Percentiles rank a stretch among this genome's conserved stretches.
These are phyloP conservation scores for Aschersonia sp. DNA, from an alignment of 2,329 filamentous ascomycete genomes.

Conservation along the genomic window DNA sequence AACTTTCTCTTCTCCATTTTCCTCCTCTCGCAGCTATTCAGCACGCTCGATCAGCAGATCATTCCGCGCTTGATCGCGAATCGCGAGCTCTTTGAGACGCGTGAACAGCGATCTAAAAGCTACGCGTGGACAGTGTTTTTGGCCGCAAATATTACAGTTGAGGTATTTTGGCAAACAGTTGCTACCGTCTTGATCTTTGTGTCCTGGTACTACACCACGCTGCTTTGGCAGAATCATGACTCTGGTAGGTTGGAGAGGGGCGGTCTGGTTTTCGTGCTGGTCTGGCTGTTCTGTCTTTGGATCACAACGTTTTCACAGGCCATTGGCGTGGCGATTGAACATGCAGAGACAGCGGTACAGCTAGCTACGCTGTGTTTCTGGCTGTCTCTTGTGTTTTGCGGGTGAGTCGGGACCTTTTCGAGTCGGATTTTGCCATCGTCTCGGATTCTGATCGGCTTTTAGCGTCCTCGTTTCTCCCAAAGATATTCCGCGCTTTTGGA, in stretches of 20 bases:
- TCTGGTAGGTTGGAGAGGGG: not conserved
- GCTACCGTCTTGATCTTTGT: not conserved
- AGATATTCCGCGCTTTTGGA: constrained; percentile 57
- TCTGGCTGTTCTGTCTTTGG: not conserved
- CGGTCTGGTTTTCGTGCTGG: not conserved
- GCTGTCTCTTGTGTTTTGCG: not conserved
- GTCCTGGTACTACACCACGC: not conserved
- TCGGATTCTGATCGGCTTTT: not conserved
- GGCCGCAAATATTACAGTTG: constrained; percentile 30
- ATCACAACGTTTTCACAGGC: not conserved
- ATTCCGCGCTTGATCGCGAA: constrained; percentile 60
- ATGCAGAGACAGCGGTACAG: not conserved
- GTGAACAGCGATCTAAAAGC: constrained; percentile 51
- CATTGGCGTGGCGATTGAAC: not conserved
- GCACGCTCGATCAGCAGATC: constrained; percentile 38
- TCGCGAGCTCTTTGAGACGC: constrained; percentile 55
- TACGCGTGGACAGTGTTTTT: constrained; percentile 59
- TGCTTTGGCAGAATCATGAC: not conserved
- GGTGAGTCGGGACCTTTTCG: not conserved
- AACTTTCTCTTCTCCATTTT: constrained; percentile 62
- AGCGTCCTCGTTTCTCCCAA: not conserved
- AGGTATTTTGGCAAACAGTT: constrained; percentile 11
- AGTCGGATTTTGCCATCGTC: not conserved
- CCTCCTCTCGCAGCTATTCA: constrained; percentile 58
- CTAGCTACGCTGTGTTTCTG: not conserved